phyloP scores from a whole-genome alignment of 2,329 filamentous ascomycete genomes.

The Trichoderma pleuroti region DNA sequence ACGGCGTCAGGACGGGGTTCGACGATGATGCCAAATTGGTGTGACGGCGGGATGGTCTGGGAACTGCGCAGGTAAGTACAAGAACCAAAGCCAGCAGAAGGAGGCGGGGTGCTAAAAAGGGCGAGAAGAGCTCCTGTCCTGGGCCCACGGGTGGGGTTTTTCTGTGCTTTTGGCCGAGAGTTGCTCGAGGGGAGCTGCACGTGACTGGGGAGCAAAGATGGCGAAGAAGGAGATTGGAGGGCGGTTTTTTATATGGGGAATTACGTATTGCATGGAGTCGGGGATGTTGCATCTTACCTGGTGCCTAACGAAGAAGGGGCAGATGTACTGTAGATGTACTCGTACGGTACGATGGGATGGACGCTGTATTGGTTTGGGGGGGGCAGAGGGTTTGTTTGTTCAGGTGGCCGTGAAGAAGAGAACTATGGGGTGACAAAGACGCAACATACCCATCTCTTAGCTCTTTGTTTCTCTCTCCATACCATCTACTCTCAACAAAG shows the following conservation, averaged over 20 bases:
- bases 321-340: not conserved
- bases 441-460: too few species aligned
- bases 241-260: conserved; percentile 6
- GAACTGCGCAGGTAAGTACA: conserved; percentile 8
- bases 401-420: not conserved
- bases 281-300: not conserved
- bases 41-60: conserved; percentile 14
- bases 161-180: not conserved
- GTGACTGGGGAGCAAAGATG: not conserved
- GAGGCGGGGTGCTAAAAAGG: conserved; percentile 16
- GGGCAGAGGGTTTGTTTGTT: not conserved
- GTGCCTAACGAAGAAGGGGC: not conserved
- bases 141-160: not conserved
- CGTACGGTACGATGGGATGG: not conserved
- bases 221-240: not conserved
- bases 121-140: conserved; percentile 16
- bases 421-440: not conserved
- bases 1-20: not conserved
- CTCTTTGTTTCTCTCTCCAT: not conserved
- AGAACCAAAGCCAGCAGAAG: not conserved
- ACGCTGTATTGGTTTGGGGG: not conserved
- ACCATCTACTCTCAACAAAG: not conserved
- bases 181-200: not conserved
- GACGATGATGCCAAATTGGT: conserved; percentile 15
- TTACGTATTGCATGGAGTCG: conserved; percentile 12